phyloP scores from a whole-genome alignment of 2,329 filamentous ascomycete genomes.

The Fusarium sp. region DNA sequence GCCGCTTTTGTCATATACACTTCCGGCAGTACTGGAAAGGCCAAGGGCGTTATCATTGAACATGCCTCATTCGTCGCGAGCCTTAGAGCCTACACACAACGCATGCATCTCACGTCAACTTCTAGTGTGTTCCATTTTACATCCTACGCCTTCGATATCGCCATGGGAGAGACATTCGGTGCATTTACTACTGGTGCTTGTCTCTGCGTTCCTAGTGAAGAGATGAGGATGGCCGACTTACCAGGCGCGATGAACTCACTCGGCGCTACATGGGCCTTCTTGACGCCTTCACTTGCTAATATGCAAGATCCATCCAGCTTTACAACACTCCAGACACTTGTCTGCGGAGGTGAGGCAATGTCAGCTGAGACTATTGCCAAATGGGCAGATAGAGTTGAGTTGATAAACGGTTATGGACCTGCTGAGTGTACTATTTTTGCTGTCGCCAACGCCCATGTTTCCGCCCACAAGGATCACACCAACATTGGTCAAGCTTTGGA shows the following conservation, averaged over 20 bases:
- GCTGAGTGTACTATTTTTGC: slow-evolving; percentile 37
- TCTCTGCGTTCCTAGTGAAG: slow-evolving; percentile 42
- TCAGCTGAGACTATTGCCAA: slow-evolving; percentile 23
- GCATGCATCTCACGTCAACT: slow-evolving; percentile 10
- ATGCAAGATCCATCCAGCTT: slow-evolving; percentile 37
- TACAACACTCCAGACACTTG: slow-evolving; percentile 21
- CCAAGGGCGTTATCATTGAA: slow-evolving; percentile 42
- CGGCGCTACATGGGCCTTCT: slow-evolving; percentile 37
- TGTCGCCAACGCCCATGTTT: slow-evolving; percentile 12
- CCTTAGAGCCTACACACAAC: slow-evolving; percentile 19
- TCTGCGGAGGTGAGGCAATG: slow-evolving; percentile 41
- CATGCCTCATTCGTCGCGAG: slow-evolving; percentile 30
- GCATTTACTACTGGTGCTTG: slow-evolving; percentile 32
- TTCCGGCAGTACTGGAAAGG: slow-evolving; percentile 43
- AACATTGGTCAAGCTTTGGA: slow-evolving; percentile 22
- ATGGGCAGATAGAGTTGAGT: slow-evolving; percentile 32
- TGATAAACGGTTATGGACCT: slow-evolving; percentile 44
- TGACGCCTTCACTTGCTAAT: slow-evolving; percentile 44
- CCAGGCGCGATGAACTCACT: slow-evolving; percentile 29
- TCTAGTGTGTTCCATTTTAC: slow-evolving; percentile 41
- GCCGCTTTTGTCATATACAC: slow-evolving; percentile 40
- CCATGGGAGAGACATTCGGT: slow-evolving; percentile 37
- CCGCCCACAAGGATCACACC: background rate
- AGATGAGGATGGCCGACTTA: slow-evolving; percentile 34
- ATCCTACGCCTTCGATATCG: slow-evolving; percentile 43